phyloP scores from a whole-genome alignment of 2,329 filamentous ascomycete genomes.

The Bipolaris gigantea region DNA sequence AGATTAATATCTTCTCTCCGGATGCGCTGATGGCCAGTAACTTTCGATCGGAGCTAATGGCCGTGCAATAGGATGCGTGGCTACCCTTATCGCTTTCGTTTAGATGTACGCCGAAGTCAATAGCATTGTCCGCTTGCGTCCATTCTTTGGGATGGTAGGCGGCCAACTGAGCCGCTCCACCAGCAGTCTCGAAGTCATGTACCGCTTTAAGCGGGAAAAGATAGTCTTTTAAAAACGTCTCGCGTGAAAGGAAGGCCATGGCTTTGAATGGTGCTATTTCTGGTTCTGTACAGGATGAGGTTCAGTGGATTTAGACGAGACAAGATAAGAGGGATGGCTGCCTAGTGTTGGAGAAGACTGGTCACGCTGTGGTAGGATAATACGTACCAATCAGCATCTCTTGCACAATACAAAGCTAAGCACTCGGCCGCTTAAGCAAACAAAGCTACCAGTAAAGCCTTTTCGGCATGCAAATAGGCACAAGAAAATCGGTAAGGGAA shows the following conservation, averaged over 20 bases:
- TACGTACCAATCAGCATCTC: neutral
- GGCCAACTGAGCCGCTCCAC: neutral
- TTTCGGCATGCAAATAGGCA: constrained; percentile 1
- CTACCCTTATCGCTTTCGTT: neutral
- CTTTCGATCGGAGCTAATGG: neutral
- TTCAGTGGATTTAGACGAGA: neutral
- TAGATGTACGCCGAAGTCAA: neutral
- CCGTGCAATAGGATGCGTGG: neutral
- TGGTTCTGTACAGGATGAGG: neutral
- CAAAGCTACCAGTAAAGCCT: neutral
- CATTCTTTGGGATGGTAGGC: neutral
- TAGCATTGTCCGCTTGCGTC: neutral
- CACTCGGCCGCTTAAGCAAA: neutral
- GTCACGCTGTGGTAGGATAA: neutral
- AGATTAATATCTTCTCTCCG: neutral
- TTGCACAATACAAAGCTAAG: neutral
- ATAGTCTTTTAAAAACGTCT: neutral
- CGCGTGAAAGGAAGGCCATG: neutral
- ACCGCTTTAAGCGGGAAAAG: neutral
- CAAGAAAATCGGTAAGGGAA: neutral
- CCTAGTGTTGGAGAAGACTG: neutral
- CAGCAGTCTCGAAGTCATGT: neutral
- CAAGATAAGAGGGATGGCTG: no score
- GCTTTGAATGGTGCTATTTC: neutral
- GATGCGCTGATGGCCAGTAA: neutral